Evolutionary conservation across 129 eudicot genomes (phyloP), one percentile per base, ranked within the genome.

Genomic region (Cynara cardunculus): DNA sequence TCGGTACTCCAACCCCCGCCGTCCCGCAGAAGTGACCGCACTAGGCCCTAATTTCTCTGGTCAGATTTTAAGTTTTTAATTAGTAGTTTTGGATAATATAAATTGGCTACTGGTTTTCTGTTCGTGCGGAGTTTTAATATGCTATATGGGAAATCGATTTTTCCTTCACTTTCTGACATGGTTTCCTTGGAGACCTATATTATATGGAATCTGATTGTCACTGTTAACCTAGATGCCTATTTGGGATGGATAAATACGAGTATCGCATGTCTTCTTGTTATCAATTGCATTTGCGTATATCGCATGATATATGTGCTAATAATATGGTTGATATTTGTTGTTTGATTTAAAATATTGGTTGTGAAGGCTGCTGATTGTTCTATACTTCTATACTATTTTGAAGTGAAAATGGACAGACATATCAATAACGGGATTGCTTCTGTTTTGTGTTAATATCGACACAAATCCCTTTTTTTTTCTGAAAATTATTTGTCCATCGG

Each of bases 1-100:
- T 89, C 34, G 90, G 92, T 2, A 69, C 84, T 67, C 89, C 86
- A 5, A 7, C 83, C 77, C 78, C 83, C 30, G 77, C 72, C 30
- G 39, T 71, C 39, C 74, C 71, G 9, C 83, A 12, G 3, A 88
- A 85, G 84, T 88, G 66, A 83, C 30, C 75, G 76, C 44, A 9
- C 18, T 26, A 49, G 12, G 28, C 41, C 73, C 77, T 79, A 46
- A 37, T 24, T 73, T 74, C 2, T 67, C 71, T 18, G 76, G 84
- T 79, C 67, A 53, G 77, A 18, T 24, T 37, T 24, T 39, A n/a
- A n/a, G 32, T 35, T 64, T 49, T 69, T 0, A 53, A 28, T 69
- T 79, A 3, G 75, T 56, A 62, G 76, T 28, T 79, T 11, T 32
- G 8, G 31, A 70, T 79, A 27, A 61, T 76, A 19, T 22, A 10